Evolutionary conservation across 345 rosid genomes (phyloP).

Genomic region (Eucalyptus grandis): DNA sequence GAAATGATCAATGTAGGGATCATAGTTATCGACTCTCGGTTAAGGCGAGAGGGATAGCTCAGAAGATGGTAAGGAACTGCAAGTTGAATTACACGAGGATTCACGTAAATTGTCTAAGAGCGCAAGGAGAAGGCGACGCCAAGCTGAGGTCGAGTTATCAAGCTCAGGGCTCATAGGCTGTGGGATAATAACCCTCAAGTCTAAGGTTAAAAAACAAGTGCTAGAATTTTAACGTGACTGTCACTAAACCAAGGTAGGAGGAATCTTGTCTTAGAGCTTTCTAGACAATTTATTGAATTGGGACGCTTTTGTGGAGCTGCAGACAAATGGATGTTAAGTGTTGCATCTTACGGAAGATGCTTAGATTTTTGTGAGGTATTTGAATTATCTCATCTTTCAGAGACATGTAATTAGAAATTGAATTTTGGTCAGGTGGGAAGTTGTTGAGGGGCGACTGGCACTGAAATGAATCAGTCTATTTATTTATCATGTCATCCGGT

Average conservation of each 20-base stretch:
- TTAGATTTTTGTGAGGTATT: not conserved
- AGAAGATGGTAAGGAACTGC: not conserved
- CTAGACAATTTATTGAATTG: not conserved
- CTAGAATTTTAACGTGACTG: not conserved
- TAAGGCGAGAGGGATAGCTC: not conserved
- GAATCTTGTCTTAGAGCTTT: not conserved
- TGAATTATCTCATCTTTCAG: not conserved
- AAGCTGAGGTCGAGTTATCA: conserved; percentile 37
- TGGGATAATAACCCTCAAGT: conserved; percentile 29
- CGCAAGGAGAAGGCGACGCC: conserved; percentile 52
- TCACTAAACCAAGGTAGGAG: not conserved
- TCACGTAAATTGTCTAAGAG: conserved; percentile 21
- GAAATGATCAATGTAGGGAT: accelerated
- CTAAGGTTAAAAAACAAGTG: conserved; percentile 6
- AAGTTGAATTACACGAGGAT: conserved; percentile 8
- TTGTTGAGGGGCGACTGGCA: not conserved
- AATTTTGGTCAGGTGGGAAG: not conserved
- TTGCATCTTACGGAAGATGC: not conserved
- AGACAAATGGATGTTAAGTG: not conserved
- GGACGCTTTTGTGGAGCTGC: not conserved
- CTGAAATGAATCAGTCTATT: not conserved
- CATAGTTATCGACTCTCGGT: no score
- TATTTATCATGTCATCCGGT: not conserved
- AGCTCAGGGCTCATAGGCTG: conserved; percentile 46
- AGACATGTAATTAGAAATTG: not conserved